phyloP scores from a whole-genome alignment of 768 basidiomycete species.

The Naganishia onofrii region DNA sequence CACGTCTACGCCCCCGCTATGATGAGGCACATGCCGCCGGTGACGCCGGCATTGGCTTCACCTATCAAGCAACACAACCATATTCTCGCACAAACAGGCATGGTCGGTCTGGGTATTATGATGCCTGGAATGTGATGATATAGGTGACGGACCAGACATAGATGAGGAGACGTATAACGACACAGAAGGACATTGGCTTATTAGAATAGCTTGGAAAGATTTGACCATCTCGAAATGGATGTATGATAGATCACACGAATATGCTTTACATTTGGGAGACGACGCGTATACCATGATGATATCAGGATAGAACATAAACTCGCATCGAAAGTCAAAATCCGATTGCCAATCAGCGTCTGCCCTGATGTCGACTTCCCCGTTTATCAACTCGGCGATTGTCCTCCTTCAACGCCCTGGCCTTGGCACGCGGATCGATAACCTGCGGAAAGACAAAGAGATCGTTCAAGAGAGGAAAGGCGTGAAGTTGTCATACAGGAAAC shows the following conservation, averaged over 20 bases:
- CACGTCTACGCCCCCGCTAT: conserved; percentile 2
- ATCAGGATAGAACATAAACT: background rate
- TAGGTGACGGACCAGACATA: background rate
- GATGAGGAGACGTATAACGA: background rate
- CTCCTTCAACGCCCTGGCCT: conserved; percentile 43
- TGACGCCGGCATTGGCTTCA: background rate
- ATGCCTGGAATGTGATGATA: conserved; percentile 6
- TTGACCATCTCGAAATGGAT: background rate
- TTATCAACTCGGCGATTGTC: conserved; percentile 23
- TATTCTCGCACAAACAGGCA: background rate
- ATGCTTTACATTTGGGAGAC: background rate
- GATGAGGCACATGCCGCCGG: conserved; percentile 15
- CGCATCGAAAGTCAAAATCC: background rate
- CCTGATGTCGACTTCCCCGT: background rate
- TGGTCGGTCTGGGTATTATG: conserved; percentile 18
- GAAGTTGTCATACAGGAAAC: background rate
- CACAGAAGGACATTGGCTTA: background rate
- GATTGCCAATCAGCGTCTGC: background rate
- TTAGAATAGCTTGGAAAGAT: background rate
- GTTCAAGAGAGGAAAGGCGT: no score
- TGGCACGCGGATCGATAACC: conserved; percentile 52
- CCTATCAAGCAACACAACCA: background rate
- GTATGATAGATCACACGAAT: background rate
- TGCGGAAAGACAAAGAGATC: conserved; percentile 16
- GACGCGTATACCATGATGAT: background rate